Evolutionary conservation across 331 rosid species (phyloP), one percentile per base, ranked within the genome.

Genomic region (Spiraea crenata): DNA sequence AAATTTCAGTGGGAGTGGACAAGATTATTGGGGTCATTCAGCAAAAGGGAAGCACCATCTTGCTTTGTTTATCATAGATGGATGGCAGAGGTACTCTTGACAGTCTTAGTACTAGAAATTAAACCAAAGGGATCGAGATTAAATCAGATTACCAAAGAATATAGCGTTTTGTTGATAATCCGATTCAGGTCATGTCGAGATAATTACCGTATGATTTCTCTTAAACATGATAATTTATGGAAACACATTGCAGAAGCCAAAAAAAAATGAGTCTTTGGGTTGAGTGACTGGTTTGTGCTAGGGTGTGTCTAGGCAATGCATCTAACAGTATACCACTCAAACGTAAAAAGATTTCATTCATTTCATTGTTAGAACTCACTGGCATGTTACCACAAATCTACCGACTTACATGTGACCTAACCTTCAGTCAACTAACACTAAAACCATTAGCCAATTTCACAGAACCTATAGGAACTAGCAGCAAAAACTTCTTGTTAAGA

Each of bases 11-110:
- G 31, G 16, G 52, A 34, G 65, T n/a, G 70, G 49, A 20, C 44
- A 60, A 69, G 56, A 63, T n/a, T 70, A 61, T 51, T 52, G 39
- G 31, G 39, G 40, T 64, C 19, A 63, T 63, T 45, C 35, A 12
- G 44, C 19, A 57, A 45, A 3, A 46, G 4, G 57, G 34, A 65
- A 31, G 68, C 76, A 41, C 16, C 5, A 47, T 49, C 17, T 37
- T 71, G 46, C 57, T 50, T 47, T 13, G 38, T 71, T 5, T 41
- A 20, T 60, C 68, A n/a, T 63, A 31, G 42, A 14, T 47, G 15
- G 44, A 31, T 31, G 25, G 7, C 1, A 9, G 15, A 45, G n/a
- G 10, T 31, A 65, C 52, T 13, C 63, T 11, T 57, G 31, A n/a
- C 31, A 51, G n/a, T 51, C 57, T 25, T 15, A 25, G 1, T 25